Evolutionary conservation across 176 grass and related monocot genomes (phyloP).

Genomic region (Secale cereale): DNA sequence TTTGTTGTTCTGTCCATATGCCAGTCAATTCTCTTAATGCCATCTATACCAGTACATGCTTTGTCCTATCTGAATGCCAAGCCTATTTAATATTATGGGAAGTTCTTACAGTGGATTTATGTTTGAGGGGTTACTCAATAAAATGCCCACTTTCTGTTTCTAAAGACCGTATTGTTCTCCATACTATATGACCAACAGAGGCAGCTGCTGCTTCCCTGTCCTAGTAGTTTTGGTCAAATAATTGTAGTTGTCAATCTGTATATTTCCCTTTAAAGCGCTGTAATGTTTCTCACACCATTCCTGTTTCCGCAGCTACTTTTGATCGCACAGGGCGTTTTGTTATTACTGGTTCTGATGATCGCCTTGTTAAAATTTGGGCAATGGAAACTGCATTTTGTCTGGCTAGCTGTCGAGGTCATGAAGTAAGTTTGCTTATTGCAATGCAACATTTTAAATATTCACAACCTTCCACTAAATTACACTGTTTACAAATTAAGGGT

Average conservation of each 20-base stretch:
- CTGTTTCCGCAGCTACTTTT: constrained; percentile 72
- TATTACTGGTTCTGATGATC: constrained; percentile 96
- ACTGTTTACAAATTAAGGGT: constrained; percentile 61
- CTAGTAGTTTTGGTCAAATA: background rate
- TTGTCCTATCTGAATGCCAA: background rate
- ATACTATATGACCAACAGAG: constrained; percentile 14
- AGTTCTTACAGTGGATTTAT: constrained; percentile 7
- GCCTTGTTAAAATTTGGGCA: constrained; percentile 96
- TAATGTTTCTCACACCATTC: constrained; percentile 8
- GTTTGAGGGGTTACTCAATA: background rate
- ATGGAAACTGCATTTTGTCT: constrained; percentile 98
- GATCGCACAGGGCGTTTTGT: constrained; percentile 87
- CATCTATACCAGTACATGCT: background rate
- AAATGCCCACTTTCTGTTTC: background rate
- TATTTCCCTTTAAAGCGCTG: background rate
- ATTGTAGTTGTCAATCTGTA: background rate
- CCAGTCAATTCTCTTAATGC: background rate
- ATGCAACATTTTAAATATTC: background rate
- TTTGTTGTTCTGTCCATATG: background rate
- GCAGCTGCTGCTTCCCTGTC: constrained; percentile 10
- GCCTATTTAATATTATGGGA: background rate
- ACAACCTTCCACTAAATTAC: constrained; percentile 22
- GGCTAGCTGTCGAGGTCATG: constrained; percentile 90
- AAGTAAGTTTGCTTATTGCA: constrained; percentile 57
- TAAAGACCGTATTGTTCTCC: background rate